These are phyloP conservation scores for Centaurea solstitialis DNA, from an alignment of 129 eudicot genomes.

Conservation along the genomic window DNA sequence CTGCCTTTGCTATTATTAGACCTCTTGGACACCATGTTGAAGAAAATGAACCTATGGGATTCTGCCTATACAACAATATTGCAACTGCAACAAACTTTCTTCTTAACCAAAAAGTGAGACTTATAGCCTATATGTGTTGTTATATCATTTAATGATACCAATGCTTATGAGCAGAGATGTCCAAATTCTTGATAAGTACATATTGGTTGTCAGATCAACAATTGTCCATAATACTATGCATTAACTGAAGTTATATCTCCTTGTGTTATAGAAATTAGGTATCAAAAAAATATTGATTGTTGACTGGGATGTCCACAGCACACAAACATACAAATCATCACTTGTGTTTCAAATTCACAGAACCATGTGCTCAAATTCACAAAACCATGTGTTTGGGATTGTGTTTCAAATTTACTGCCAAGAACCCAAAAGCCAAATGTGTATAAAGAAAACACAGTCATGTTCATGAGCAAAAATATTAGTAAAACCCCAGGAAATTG, in stretches of 20 bases:
- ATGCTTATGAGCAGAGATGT: background rate
- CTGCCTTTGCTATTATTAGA: constrained; percentile 95
- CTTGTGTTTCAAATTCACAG: too few relatives aligned
- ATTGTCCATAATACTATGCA: background rate
- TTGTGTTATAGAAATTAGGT: constrained; percentile 67
- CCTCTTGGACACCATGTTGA: constrained; percentile 99
- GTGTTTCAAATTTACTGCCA: too few relatives aligned
- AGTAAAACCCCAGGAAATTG: too few relatives aligned
- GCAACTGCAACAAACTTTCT: constrained; percentile 82
- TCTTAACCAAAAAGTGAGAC: constrained; percentile 79
- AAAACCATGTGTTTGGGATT: too few relatives aligned
- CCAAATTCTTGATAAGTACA: background rate
- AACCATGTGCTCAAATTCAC: too few relatives aligned
- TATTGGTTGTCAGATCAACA: background rate
- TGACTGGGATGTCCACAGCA: constrained; percentile 99
- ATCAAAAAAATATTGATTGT: constrained; percentile 76
- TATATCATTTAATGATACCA: constrained; percentile 3
- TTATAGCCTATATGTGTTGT: constrained; percentile 8
- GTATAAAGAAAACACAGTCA: too few relatives aligned
- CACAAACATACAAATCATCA: too few relatives aligned
- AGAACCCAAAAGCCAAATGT: too few relatives aligned
- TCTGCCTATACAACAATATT: constrained; percentile 85
- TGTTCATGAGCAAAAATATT: too few relatives aligned
- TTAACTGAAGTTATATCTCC: background rate
- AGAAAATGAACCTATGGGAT: constrained; percentile 83